These are phyloP conservation scores for Furcasterigmium sp. DNA, from an alignment of 2,329 filamentous ascomycete species.

Conservation along the genomic window DNA sequence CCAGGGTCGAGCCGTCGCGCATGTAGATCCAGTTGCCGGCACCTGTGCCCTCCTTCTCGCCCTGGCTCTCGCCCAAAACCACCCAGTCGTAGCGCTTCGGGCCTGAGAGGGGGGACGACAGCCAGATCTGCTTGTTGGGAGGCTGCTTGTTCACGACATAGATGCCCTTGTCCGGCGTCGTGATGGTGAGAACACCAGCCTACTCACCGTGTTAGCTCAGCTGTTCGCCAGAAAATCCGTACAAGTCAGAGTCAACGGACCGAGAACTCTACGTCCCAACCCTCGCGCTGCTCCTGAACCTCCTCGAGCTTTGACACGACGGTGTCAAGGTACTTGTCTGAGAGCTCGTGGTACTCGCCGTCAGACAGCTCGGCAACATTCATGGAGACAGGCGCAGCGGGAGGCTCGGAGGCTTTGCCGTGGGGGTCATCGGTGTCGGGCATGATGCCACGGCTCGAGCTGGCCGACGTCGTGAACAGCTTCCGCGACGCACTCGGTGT, in stretches of 20 bases:
- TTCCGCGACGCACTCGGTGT: constrained; percentile 12
- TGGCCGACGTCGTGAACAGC: constrained; percentile 22
- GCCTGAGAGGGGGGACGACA: constrained; percentile 83
- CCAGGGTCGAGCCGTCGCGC: constrained; percentile 73
- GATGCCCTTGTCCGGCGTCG: constrained; percentile 63
- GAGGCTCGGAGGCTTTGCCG: constrained; percentile 33
- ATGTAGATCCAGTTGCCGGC: constrained; percentile 81
- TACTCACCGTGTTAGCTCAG: constrained; percentile 29
- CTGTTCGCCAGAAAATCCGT: no score
- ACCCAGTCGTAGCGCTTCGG: constrained; percentile 96
- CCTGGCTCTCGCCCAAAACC: constrained; percentile 63
- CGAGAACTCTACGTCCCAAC: constrained; percentile 84
- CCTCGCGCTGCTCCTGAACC: constrained; percentile 65
- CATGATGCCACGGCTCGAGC: constrained; percentile 44
- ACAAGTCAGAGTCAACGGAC: constrained; percentile 62
- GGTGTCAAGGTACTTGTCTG: constrained; percentile 67
- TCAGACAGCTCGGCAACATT: constrained; percentile 59
- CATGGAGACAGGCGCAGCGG: constrained; percentile 32
- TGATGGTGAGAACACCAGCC: constrained; percentile 81
- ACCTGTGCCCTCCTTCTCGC: constrained; percentile 73
- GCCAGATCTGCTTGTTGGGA: constrained; percentile 96
- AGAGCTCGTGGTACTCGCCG: constrained; percentile 68
- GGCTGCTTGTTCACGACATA: constrained; percentile 99
- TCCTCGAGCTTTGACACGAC: constrained; percentile 61
- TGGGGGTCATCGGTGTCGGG: constrained; percentile 53